Conservation (phyloP, 257 asterid genomes). For the Nicotiana obtusifolia region DNA sequence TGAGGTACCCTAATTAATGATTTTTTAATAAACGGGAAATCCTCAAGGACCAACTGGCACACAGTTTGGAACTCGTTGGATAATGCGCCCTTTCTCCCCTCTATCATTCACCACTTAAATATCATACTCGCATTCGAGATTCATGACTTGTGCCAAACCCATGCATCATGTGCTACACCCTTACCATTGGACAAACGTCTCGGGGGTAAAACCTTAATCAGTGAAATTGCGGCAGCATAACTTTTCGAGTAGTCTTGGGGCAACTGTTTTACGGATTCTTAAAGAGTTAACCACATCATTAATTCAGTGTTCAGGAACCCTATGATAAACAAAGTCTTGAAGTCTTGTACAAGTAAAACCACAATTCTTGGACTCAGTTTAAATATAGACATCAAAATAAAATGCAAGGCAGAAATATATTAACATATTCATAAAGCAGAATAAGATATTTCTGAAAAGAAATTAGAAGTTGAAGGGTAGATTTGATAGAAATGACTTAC, state of each 20-base stretch:
- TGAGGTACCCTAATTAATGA: neutral
- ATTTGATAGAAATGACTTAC: neutral
- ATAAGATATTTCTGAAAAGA: neutral
- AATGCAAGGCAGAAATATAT: neutral
- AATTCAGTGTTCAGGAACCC: neutral
- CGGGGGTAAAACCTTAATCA: neutral
- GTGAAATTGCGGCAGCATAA: neutral
- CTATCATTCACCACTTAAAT: neutral
- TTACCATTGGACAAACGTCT: neutral
- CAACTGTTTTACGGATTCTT: too few species aligned
- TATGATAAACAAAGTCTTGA: neutral
- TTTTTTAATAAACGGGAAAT: too few species aligned
- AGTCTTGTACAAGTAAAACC: neutral
- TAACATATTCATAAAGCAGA: neutral
- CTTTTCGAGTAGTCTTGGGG: neutral
- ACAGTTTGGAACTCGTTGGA: neutral
- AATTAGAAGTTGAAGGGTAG: neutral
- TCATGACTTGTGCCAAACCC: neutral
- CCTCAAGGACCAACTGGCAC: neutral
- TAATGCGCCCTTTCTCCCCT: neutral
- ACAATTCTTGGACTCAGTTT: neutral
- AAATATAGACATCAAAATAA: neutral
- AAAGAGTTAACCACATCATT: too few species aligned
- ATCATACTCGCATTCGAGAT: neutral
- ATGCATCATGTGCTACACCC: neutral